Percentiles rank a stretch among this genome's conserved stretches.
Conservation (phyloP, 805 yeast species). For the Clavispora fructus region DNA sequence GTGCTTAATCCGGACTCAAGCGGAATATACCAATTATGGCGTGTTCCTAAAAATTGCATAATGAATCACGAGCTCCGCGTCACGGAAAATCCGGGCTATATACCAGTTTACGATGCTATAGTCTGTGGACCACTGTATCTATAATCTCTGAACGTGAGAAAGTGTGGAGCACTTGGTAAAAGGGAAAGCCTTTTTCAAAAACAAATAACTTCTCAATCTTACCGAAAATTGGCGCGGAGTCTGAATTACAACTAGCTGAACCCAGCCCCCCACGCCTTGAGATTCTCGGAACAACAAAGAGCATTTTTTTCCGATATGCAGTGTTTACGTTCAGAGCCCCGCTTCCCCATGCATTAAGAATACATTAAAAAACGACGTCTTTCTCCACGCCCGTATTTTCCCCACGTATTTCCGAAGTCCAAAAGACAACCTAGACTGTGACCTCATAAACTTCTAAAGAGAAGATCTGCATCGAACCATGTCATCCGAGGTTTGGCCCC, state of each 20-base stretch:
- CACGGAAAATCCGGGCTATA: not conserved
- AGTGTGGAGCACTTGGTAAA: too few relatives aligned
- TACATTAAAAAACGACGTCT: not conserved
- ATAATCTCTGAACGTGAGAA: too few relatives aligned
- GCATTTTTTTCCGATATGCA: not conserved
- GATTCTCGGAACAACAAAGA: not conserved
- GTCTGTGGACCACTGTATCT: too few relatives aligned
- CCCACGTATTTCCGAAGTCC: not conserved
- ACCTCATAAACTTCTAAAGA: too few relatives aligned
- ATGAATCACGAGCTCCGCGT: not conserved
- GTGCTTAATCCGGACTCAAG: not conserved
- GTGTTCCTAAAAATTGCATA: too few relatives aligned
- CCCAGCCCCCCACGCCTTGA: not conserved
- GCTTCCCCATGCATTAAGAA: not conserved
- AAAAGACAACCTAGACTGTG: not conserved
- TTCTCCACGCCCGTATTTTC: not conserved
- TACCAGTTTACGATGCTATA: too few relatives aligned
- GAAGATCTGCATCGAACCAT: not conserved
- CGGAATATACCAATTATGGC: not conserved
- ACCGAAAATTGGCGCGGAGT: too few relatives aligned
- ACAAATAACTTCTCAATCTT: too few relatives aligned
- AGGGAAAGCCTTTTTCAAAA: too few relatives aligned
- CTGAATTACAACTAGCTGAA: too few relatives aligned
- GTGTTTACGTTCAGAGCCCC: not conserved
- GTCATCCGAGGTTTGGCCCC: constrained; percentile 19